Evolutionary conservation across 1,139 yeast species (phyloP), one percentile per base, ranked within the genome.

Genomic region (Blastobotrys apis): DNA sequence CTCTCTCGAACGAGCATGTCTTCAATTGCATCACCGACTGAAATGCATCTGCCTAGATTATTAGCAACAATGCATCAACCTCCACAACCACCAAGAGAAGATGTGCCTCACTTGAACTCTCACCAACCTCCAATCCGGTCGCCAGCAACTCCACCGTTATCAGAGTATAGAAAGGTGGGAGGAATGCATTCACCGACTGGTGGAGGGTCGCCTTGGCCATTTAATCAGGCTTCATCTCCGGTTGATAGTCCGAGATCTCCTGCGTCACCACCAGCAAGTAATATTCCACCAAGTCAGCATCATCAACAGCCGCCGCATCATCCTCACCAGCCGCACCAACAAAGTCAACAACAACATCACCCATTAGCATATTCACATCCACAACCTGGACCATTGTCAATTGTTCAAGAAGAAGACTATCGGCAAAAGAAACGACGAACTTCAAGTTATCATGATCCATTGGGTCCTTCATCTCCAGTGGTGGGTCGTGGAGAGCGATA

Each of bases 371-470:
- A 22, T 22, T 15, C 36, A 23, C 21, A 32, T 30, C 37, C 38
- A 10, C 21, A 22, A 21, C 40, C 41, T 4, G 41, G 41, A 4
- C 45, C 40, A 6, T 19, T 43, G 41, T 13, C 20, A 3, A 25
- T 37, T 4, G 35, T 42, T 25, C 31, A 30, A 15, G 45, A 44
- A 15, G 48, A 47, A 9, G 40, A 44, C 12, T 13, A 33, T 15
- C 27, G 46, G 17, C 26, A 22, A 2, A 59, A 59, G 45, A 49
- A 57, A 22, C 51, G 63, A 8, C 53, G 63, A 9, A 59, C 59
- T 6, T 58, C 63, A 17, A 58, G 63, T 4, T 55, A 58, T 41
- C 57, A 58, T 39, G 63, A 59, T 39, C 63, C 63, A 1, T 47
- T 59, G 34, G 57, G 50, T 3, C 48, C 53, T 21, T 27, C 27